Base-by-base conservation (phyloP, 768 basidiomycete species). In the Tricholoma flavovirens region DNA sequence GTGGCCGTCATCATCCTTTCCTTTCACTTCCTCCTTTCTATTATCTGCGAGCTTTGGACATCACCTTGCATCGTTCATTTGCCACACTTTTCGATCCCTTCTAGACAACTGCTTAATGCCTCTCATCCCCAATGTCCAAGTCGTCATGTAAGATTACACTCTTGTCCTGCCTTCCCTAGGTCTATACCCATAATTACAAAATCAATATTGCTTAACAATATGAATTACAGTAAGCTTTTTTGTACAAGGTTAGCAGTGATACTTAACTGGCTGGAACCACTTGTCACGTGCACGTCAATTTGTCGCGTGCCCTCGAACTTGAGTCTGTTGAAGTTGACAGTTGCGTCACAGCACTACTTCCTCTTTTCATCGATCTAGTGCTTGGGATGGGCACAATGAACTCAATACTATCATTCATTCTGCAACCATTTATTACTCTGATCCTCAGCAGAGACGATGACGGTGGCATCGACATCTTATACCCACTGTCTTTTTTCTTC, bases 401-500 rank as follows among this genome's bases (percentile, higher is more conserved):
- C 60, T 63, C 76, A 29, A 60, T 82, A 55, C 72, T 78, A 49
- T 72, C 76, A 33, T 66, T 81, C 38, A 77, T 80, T 64, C 68
- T 86, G 24, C 79, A 84, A 60, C 84, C 82, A 12, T 69, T 78
- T 42, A 73, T 79, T 51, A 78, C 78, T 21, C 73, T 78, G 56
- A 80, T 76, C 58, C 64, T 81, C 45, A 71, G 70, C 71, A 70
- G 73, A 67, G 79, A 77, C 61, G 73, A 77, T 56, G 79, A 79
- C 56, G 68, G 68, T n/a, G 74, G 80, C 12, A 69, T 83, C 52
- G 86, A 87, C 69, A 75, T 86, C 49, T 59, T 88, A 50, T 88
- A 86, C 71, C 79, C 84, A 30, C 73, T 90, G 22, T 78, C 84
- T 1, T 66, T 84, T 26, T 89, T 88, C 74, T 83, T 90, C 60